Conservation (phyloP, 805 yeast species). For the Candida nitratophila region DNA sequence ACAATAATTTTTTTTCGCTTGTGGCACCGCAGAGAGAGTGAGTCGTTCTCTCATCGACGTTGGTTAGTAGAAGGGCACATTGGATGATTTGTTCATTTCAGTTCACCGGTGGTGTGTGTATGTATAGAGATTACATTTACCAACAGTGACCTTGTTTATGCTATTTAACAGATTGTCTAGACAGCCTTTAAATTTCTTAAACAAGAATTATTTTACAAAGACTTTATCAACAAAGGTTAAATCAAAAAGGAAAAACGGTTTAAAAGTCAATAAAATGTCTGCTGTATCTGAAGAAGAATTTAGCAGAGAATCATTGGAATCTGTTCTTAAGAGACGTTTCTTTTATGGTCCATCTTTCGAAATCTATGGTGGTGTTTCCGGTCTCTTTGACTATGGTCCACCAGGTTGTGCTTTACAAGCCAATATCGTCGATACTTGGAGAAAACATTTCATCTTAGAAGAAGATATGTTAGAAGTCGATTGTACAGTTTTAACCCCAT, state of each 20-base stretch:
- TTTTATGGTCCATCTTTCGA: slow-evolving; percentile 97
- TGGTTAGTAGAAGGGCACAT: no score
- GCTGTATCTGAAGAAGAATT: slow-evolving; percentile 29
- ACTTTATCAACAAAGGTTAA: not conserved
- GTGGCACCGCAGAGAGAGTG: no score
- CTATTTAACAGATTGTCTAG: not conserved
- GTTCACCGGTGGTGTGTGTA: no score
- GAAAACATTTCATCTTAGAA: slow-evolving; percentile 94
- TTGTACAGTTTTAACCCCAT: slow-evolving; percentile 95
- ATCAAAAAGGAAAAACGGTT: not conserved
- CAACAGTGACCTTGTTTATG: not conserved
- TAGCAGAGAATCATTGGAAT: slow-evolving; percentile 83
- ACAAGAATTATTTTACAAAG: not conserved
- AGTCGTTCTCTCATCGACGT: no score
- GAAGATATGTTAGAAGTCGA: slow-evolving; percentile 99
- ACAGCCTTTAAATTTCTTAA: not conserved
- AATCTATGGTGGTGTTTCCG: slow-evolving; percentile 97
- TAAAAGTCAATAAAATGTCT: slow-evolving; percentile 12
- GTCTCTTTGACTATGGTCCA: slow-evolving; percentile 97
- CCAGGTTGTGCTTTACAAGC: slow-evolving; percentile 99
- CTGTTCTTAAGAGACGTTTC: slow-evolving; percentile 89
- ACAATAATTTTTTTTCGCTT: no score
- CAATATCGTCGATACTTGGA: slow-evolving; percentile 90
- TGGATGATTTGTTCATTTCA: no score
- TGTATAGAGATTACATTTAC: no score